These are phyloP conservation scores for Xylaria scruposa DNA, from an alignment of 495 filamentous ascomycete genomes.

Conservation along the genomic window DNA sequence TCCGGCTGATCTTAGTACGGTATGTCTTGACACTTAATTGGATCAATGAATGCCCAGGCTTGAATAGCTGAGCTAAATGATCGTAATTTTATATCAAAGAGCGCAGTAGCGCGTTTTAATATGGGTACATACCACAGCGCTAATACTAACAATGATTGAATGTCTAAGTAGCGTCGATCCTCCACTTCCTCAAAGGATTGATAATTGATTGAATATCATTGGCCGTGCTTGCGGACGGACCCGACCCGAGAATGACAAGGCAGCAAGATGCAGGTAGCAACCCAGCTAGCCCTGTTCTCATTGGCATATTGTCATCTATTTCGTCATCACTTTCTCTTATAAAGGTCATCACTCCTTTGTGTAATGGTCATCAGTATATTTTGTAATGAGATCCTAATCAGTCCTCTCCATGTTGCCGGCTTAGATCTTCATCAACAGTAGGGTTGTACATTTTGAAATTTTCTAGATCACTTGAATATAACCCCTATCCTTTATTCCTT, in stretches of 20 bases:
- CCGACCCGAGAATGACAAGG: neutral
- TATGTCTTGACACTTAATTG: neutral
- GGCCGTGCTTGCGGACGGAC: neutral
- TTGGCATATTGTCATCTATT: neutral
- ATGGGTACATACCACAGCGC: neutral
- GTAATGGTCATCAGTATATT: neutral
- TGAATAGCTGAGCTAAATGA: constrained; percentile 6
- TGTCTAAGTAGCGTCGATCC: neutral
- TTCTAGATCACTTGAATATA: neutral
- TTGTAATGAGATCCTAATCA: neutral
- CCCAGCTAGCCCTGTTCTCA: neutral
- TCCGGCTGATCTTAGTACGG: constrained; percentile 20
- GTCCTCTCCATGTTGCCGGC: neutral
- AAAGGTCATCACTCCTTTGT: neutral
- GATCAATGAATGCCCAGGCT: neutral
- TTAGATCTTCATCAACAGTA: neutral
- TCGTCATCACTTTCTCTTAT: neutral
- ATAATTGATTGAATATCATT: constrained; percentile 4
- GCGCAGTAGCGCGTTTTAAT: neutral
- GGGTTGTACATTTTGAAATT: neutral
- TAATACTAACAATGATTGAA: constrained; percentile 1
- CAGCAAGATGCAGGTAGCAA: neutral
- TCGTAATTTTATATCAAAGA: neutral
- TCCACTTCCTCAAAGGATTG: neutral
- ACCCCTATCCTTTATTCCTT: neutral